Evolutionary conservation across 495 filamentous ascomycete genomes (phyloP).

Genomic region (Xylaria telfairii): DNA sequence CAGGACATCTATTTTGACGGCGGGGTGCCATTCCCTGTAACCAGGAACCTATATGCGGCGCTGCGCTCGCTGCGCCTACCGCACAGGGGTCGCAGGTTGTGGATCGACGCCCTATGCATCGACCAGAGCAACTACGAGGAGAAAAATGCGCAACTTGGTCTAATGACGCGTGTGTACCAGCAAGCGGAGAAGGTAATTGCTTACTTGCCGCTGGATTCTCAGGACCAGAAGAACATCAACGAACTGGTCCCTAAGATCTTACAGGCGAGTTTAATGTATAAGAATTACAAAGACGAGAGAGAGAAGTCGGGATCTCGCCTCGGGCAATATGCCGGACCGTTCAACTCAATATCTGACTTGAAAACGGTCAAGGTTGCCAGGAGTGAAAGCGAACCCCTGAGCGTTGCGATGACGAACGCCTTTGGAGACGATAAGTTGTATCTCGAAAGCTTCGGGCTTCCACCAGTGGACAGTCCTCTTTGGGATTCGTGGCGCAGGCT

Average conservation of each 20-base stretch:
- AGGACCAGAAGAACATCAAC: conserved; percentile 10
- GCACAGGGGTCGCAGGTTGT: conserved; percentile 15
- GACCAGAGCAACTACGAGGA: conserved; percentile 29
- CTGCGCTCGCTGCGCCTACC: conserved; percentile 9
- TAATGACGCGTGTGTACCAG: conserved; percentile 31
- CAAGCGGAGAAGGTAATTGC: conserved; percentile 17
- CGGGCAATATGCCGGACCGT: background rate
- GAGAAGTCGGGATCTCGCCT: background rate
- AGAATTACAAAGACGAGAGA: background rate
- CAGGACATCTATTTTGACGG: conserved; percentile 21
- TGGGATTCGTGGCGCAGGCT: conserved; percentile 6
- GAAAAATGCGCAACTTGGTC: conserved; percentile 22
- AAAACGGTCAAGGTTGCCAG: background rate
- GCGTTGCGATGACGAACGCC: background rate
- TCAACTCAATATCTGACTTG: conserved; percentile 2
- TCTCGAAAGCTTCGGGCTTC: conserved; percentile 16
- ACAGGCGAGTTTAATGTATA: background rate
- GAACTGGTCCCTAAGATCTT: conserved; percentile 3
- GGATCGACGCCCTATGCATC: conserved; percentile 36
- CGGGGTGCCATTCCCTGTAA: background rate
- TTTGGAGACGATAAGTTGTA: background rate
- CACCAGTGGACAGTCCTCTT: background rate
- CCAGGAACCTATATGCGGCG: background rate
- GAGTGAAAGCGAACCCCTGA: background rate
- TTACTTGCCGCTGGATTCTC: background rate